Base-by-base conservation (phyloP, 345 rosid genomes). In the Gossypioides kirkii region DNA sequence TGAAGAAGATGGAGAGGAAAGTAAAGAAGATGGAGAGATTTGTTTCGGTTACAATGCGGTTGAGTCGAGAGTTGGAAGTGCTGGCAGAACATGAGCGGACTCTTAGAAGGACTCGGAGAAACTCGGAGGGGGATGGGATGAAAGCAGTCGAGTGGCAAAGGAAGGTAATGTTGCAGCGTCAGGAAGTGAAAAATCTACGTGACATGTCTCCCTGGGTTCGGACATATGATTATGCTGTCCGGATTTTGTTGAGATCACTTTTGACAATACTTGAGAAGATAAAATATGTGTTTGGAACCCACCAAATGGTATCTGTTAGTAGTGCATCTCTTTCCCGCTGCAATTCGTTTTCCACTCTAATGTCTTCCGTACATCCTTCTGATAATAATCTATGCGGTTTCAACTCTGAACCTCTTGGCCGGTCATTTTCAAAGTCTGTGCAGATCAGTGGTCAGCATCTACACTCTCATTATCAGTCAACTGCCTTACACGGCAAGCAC, bases 11-110 rank as follows among this genome's bases (percentile, higher is more conserved):
- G 94, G 92, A 87, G 68, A 84, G 80, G 84, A 86, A 81, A 79
- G 87, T 87, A 55, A 86, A 86, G 81, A 85, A 90, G 67, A 85
- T 87, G 90, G 88, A 85, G 83, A 79, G 84, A 67, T 86, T 85
- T 69, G 76, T 78, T 59, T 82, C 79, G 10, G 74, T 71, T 28
- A 84, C 81, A 32, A 77, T 78, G 79, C 89, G 85, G 71, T 78
- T 86, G 79, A 72, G 84, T 63, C 85, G 80, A 32, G 92, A 90
- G 80, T 73, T 85, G 69, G 90, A 87, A 63, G 90, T 86, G 64
- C 80, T 87, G 71, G 88, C 84, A 6, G 92, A 90, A 74, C 88
- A 82, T 36, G 92, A 90, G 78, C 89, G 83, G 77, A 82, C 85
- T 73, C 86, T 85, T 28, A 45, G 86, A 74, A 86, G 90, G 80